These are phyloP conservation scores for Neurospora crassa DNA, from an alignment of 2,329 filamentous ascomycete species.

Conservation along the genomic window DNA sequence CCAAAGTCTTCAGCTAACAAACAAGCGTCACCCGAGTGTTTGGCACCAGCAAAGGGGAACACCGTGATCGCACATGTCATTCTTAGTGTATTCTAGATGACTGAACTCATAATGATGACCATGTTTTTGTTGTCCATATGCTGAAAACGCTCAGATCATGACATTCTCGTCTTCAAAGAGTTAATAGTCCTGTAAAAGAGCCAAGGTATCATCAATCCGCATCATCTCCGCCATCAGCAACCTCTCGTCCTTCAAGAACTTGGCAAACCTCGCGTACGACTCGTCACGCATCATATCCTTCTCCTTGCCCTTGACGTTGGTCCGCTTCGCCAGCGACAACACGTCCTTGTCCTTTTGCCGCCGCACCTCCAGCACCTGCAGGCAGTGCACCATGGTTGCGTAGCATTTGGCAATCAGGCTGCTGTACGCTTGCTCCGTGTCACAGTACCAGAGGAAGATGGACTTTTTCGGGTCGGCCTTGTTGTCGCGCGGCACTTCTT, in stretches of 20 bases:
- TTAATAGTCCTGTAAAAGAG: slow-evolving; percentile 69
- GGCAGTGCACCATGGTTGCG: slow-evolving; percentile 76
- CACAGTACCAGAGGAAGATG: slow-evolving; percentile 88
- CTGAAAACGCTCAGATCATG: not conserved
- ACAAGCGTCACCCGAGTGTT: no score
- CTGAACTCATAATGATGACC: not conserved
- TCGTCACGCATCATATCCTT: slow-evolving; percentile 67
- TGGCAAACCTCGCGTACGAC: slow-evolving; percentile 56
- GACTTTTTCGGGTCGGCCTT: slow-evolving; percentile 71
- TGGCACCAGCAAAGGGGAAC: not conserved
- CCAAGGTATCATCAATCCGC: slow-evolving; percentile 76
- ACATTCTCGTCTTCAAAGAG: not conserved
- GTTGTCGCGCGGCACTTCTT: slow-evolving; percentile 87
- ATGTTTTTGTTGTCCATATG: not conserved
- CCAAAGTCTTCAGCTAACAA: no score
- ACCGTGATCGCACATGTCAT: no score
- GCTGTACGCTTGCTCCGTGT: slow-evolving; percentile 59
- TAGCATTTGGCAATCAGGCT: slow-evolving; percentile 74
- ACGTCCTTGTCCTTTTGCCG: slow-evolving; percentile 61
- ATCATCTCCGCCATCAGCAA: slow-evolving; percentile 70
- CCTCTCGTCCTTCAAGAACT: slow-evolving; percentile 55
- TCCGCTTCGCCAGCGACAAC: slow-evolving; percentile 72
- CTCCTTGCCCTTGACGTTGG: slow-evolving; percentile 77
- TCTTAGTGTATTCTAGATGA: no score
- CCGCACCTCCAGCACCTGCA: slow-evolving; percentile 74